These are phyloP conservation scores for Theileria luwenshuni DNA, from an alignment of 169 alveolate genomes.

Conservation along the genomic window DNA sequence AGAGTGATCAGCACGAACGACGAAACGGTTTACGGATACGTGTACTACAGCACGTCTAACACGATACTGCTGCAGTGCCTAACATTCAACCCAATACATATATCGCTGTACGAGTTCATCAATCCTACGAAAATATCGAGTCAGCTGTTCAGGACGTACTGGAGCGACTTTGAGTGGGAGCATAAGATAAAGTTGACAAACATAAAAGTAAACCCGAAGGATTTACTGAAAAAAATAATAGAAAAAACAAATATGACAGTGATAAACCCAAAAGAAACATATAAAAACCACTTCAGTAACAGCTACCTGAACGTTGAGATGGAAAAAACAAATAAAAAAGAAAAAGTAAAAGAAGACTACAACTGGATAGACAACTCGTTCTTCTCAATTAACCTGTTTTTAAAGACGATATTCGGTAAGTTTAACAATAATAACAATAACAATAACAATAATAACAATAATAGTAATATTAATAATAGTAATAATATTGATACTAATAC, in stretches of 20 bases:
- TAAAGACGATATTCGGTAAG: constrained; percentile 83
- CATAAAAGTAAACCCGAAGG: constrained; percentile 26
- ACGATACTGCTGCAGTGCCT: constrained; percentile 76
- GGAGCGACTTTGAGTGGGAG: constrained; percentile 98
- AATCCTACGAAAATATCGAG: constrained; percentile 85
- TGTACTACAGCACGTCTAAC: constrained; percentile 86
- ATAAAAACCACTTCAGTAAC: too few species aligned
- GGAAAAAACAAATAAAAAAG: background rate
- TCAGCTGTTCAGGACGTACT: constrained; percentile 86
- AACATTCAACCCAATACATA: constrained; percentile 83
- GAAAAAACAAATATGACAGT: constrained; percentile 43
- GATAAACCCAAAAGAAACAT: constrained; percentile 33
- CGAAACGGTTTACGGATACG: constrained; percentile 91
- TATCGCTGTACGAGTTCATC: constrained; percentile 87
- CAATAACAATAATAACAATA: too few species aligned
- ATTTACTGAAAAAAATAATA: constrained; percentile 11
- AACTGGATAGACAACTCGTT: constrained; percentile 73
- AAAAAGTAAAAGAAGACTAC: background rate
- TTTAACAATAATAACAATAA: background rate
- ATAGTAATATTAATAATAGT: too few species aligned
- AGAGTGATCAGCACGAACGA: constrained; percentile 84
- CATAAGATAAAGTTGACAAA: constrained; percentile 80
- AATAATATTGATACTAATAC: too few species aligned
- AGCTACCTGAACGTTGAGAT: background rate
- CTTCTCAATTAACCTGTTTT: constrained; percentile 88